phyloP scores from a whole-genome alignment of 2,329 filamentous ascomycete species.

The Fusarium aywerte region DNA sequence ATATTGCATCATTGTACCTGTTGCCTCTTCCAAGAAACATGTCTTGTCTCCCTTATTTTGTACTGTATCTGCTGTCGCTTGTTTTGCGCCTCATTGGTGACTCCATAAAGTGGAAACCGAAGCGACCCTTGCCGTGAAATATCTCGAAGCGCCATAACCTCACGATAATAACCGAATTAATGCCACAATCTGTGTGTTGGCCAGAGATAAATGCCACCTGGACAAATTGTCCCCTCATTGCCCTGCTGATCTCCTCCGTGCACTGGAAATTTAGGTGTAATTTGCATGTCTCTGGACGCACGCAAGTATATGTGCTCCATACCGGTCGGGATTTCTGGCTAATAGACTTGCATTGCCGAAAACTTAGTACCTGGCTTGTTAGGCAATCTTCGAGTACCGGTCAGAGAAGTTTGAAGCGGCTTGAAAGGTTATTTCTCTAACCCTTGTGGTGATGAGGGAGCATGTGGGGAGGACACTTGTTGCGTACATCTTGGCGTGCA shows the following conservation, averaged over 20 bases:
- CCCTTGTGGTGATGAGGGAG: not conserved
- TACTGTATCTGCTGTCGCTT: not conserved
- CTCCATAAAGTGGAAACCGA: slow-evolving; percentile 23
- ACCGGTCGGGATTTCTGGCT: not conserved
- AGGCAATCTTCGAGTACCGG: not conserved
- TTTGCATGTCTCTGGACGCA: not conserved
- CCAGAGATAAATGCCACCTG: not conserved
- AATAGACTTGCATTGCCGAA: not conserved
- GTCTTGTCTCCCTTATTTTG: not conserved
- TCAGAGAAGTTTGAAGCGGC: not conserved
- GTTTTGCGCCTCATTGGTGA: not conserved
- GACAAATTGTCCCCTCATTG: not conserved
- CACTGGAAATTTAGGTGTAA: not conserved
- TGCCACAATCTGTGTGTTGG: slow-evolving; percentile 3
- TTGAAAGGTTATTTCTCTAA: not conserved
- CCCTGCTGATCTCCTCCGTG: not conserved
- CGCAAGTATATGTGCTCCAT: not conserved
- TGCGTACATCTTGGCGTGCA: not conserved
- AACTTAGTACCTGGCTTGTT: not conserved
- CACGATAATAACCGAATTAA: slow-evolving; percentile 3
- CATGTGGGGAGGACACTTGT: not conserved
- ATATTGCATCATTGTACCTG: not conserved
- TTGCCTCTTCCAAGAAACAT: not conserved
- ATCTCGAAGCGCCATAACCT: slow-evolving; percentile 13
- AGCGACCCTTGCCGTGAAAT: slow-evolving; percentile 9